Evolutionary conservation across 345 rosid genomes (phyloP).

Genomic region (Dimocarpus longan): DNA sequence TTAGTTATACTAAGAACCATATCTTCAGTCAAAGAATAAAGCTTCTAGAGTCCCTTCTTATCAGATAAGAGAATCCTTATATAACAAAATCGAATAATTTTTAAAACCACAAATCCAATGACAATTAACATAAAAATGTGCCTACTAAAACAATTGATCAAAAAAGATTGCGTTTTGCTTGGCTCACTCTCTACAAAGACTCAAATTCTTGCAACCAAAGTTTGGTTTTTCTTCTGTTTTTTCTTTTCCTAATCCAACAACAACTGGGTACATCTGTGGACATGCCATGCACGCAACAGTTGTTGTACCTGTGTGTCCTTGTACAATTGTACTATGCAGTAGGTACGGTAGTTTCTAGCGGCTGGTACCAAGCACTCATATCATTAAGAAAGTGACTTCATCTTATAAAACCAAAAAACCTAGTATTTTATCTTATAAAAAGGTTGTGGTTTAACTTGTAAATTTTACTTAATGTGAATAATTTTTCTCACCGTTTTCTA

Average conservation of each 20-base stretch:
- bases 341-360: neutral
- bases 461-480: no score
- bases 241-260: no score
- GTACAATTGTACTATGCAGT: neutral
- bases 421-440: no score
- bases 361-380: neutral
- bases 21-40: neutral
- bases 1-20: neutral
- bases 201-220: neutral
- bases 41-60: slow-evolving; percentile 1
- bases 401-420: no score
- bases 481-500: no score
- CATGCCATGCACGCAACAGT: no score
- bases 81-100: neutral
- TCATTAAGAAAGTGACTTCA: neutral
- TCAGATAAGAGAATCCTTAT: neutral
- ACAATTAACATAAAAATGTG: neutral
- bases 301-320: neutral
- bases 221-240: no score
- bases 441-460: no score
- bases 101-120: neutral
- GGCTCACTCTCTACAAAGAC: neutral
- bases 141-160: neutral
- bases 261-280: no score
- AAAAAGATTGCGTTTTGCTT: neutral